Base-by-base conservation (phyloP, 2,329 filamentous ascomycete genomes). In the Penicillium brasilianum region DNA sequence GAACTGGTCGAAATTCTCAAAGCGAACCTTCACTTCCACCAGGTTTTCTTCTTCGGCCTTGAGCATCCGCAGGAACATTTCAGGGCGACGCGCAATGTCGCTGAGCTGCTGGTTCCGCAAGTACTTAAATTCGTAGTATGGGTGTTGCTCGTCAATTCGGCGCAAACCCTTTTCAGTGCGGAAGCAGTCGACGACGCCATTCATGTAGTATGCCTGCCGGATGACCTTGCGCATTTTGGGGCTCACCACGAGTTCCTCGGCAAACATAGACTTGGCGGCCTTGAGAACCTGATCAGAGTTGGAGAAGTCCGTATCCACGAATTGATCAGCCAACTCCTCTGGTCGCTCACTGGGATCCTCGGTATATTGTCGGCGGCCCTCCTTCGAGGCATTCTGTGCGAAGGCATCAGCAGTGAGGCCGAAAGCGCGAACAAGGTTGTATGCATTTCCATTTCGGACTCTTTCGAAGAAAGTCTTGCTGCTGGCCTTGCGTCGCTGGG, bases 91-190 rank as follows among this genome's bases (percentile, higher is more conserved):
- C 2, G 92, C 90, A 61, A 98, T 86, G 67, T 95, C 90, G 44
- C 83, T 82, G 63, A 97, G 90, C 8, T 91, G 91, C 77, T 97
- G 93, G 70, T 95, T 93, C 66, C 92, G 88, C 20, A 99, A 84
- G 70, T 99, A 99, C 77, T 99, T 97, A 81, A 99, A 92, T 77
- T 98, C 95, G 74, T 98, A 98, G 77, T 96, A 98, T 0, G 93
- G 92, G 72, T 98, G 93, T 25, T 95, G 88, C 63, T 98, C 94
- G 69, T 97, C 93, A 68, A 99, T 98, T 72, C 92, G 91, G 59
- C 91, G 90, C 56, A 97, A 81, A 30, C 95, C 95, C 78, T 98
- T 99, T 62, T 98, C 93, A 0, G 95, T 99, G 58, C 95, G 88
- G 63, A 87, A 87, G 75, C 93, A 96, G 79, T 94, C 93, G 62